Base-by-base conservation (phyloP, 768 basidiomycete genomes). In the Pleurotus tuber-regium region DNA sequence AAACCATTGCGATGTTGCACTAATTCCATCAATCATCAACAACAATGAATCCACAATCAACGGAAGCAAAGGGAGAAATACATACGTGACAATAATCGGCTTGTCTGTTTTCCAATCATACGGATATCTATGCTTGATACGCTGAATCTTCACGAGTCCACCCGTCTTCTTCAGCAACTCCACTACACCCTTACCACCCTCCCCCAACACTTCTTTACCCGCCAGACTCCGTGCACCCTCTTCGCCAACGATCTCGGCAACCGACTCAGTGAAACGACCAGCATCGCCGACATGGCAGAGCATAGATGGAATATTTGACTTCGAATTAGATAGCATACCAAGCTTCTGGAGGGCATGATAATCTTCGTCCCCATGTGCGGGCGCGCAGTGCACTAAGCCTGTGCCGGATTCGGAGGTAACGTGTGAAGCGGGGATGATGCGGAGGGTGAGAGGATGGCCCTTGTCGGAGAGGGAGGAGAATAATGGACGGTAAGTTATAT, bases 1-100 rank as follows among this genome's bases (percentile, higher is more conserved):
- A 63, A 99, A 99, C 96, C 96, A 99, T 59, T 98, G 96, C 0
- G 90, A 92, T 1, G 95, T 98, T 0, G 94, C 91, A 12, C 92
- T 92, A 56, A 4, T 44, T n/a, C n/a, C n/a, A n/a, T n/a, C n/a
- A n/a, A n/a, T n/a, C n/a, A n/a, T n/a, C n/a, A n/a, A n/a, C n/a
- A n/a, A n/a, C n/a, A n/a, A n/a, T n/a, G n/a, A n/a, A n/a, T n/a
- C n/a, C n/a, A n/a, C n/a, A n/a, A n/a, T n/a, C n/a, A n/a, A n/a
- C n/a, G n/a, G n/a, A n/a, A n/a, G n/a, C n/a, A 7, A 14, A 14
- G 28, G 6, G 29, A 14, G 5, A 33, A 23, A 2, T 21, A 19
- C 85, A 55, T 61, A 94, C 91, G 87, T 86, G 55, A 92, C 80
- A 59, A 98, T 95, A 61, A 98, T 84, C 0, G 96, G 95, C 61